phyloP scores from a whole-genome alignment of 495 filamentous ascomycete genomes.

The Barbatosphaeria neglecta region DNA sequence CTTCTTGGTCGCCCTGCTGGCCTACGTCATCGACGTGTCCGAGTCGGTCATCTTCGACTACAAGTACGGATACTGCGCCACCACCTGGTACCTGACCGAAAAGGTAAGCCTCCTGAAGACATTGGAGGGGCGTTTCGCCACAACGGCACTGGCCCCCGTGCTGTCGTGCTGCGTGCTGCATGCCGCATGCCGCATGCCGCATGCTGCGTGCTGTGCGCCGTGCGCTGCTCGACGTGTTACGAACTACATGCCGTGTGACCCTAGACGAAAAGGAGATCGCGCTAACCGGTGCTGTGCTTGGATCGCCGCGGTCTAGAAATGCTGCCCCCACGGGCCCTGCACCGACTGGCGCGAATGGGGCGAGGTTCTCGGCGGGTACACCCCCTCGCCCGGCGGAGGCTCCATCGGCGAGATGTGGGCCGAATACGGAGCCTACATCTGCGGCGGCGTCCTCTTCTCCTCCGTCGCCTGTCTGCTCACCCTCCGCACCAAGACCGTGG shows the following conservation, averaged over 20 bases:
- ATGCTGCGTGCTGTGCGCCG: too few species aligned
- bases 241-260: too few species aligned
- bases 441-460: constrained; percentile 61
- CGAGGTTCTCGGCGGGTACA: constrained; percentile 42
- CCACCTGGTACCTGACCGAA: constrained; percentile 58
- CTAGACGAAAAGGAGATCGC: too few species aligned
- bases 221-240: too few species aligned
- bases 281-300: constrained; percentile 6
- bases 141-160: too few species aligned
- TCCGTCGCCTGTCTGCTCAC: constrained; percentile 66
- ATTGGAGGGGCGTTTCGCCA: background rate
- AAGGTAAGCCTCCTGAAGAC: constrained; percentile 29
- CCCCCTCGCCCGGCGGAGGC: constrained; percentile 20
- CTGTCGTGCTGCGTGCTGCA: too few species aligned
- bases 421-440: constrained; percentile 65
- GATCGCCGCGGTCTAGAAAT: constrained; percentile 31
- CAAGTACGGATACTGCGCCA: constrained; percentile 79
- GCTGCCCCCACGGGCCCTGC: constrained; percentile 62
- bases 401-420: constrained; percentile 48
- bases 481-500: constrained; percentile 77
- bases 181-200: too few species aligned
- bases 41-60: constrained; percentile 78
- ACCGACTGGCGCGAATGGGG: constrained; percentile 70
- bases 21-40: constrained; percentile 80
- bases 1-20: constrained; percentile 71